Evolutionary conservation across 2,329 filamentous ascomycete genomes (phyloP).

Genomic region (Scedosporium minutisporum): DNA sequence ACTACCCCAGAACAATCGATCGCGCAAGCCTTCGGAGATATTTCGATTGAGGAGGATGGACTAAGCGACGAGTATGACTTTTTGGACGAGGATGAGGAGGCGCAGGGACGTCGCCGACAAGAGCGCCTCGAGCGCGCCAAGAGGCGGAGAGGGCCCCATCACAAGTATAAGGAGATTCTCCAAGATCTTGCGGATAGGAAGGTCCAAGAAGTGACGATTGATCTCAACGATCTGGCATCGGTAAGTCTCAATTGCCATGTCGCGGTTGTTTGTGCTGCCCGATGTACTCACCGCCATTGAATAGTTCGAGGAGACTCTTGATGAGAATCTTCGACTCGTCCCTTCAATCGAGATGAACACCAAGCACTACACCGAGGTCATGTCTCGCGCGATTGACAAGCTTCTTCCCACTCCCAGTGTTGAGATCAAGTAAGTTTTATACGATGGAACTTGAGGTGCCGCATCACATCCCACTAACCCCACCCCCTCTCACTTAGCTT

Average conservation of each 20-base stretch:
- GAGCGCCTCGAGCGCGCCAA: conserved; percentile 38
- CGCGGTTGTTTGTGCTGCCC: neutral
- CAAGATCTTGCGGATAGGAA: conserved; percentile 79
- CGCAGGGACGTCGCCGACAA: conserved; percentile 37
- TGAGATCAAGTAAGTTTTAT: conserved; percentile 58
- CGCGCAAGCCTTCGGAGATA: conserved; percentile 70
- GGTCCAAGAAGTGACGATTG: conserved; percentile 68
- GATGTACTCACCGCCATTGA: conserved; percentile 11
- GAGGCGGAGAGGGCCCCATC: conserved; percentile 47
- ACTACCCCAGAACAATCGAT: conserved; percentile 60
- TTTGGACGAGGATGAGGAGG: conserved; percentile 70
- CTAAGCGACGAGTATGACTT: conserved; percentile 87
- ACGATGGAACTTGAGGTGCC: neutral
- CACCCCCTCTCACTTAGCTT: conserved; percentile 48
- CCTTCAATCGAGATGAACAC: conserved; percentile 84
- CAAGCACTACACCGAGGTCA: conserved; percentile 87
- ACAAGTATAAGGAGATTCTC: conserved; percentile 83
- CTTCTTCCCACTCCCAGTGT: conserved; percentile 69
- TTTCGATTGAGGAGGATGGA: conserved; percentile 80
- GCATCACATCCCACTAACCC: neutral
- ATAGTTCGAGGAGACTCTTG: conserved; percentile 66
- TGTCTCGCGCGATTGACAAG: conserved; percentile 81
- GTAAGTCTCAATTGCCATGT: conserved; percentile 34
- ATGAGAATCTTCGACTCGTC: conserved; percentile 63
- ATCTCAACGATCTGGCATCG: conserved; percentile 75